phyloP scores from a whole-genome alignment of 768 basidiomycete genomes.

The Auricularia heimuer region DNA sequence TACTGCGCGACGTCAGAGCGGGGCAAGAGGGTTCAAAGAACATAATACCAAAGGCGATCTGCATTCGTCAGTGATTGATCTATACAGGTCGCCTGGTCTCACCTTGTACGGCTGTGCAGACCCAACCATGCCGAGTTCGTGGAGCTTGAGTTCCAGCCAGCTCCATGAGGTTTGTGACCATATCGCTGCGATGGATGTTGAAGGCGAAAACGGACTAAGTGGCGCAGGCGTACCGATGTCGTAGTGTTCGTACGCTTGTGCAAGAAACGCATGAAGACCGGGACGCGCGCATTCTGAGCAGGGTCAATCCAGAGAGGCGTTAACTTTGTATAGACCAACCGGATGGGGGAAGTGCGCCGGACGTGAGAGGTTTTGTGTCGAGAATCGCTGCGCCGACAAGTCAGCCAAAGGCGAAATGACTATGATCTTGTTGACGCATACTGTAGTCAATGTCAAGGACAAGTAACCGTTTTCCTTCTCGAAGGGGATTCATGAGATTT shows the following conservation, averaged over 20 bases:
- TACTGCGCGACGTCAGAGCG: constrained; percentile 30
- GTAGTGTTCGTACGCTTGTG: constrained; percentile 70
- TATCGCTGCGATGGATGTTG: not conserved
- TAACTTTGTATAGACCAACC: not conserved
- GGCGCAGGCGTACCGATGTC: constrained; percentile 55
- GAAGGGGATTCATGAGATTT: constrained; percentile 66
- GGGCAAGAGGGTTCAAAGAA: constrained; percentile 7
- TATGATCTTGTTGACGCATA: not conserved
- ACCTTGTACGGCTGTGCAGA: constrained; percentile 62
- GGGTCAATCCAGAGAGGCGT: constrained; percentile 20
- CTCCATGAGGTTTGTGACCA: constrained; percentile 85
- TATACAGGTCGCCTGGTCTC: not conserved
- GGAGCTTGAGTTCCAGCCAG: constrained; percentile 81
- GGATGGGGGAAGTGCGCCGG: constrained; percentile 52
- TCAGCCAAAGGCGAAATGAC: not conserved
- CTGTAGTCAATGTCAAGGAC: constrained; percentile 36
- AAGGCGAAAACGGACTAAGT: too few relatives aligned
- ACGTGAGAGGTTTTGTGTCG: constrained; percentile 78
- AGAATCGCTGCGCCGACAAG: constrained; percentile 46
- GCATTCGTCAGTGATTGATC: not conserved
- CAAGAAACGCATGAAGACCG: constrained; percentile 73
- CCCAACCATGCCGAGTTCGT: constrained; percentile 79
- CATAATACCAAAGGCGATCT: constrained; percentile 53
- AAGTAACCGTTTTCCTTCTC: constrained; percentile 68
- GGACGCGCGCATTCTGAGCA: constrained; percentile 70